Conservation (phyloP, 257 asterid species). For the Mitragyna speciosa region DNA sequence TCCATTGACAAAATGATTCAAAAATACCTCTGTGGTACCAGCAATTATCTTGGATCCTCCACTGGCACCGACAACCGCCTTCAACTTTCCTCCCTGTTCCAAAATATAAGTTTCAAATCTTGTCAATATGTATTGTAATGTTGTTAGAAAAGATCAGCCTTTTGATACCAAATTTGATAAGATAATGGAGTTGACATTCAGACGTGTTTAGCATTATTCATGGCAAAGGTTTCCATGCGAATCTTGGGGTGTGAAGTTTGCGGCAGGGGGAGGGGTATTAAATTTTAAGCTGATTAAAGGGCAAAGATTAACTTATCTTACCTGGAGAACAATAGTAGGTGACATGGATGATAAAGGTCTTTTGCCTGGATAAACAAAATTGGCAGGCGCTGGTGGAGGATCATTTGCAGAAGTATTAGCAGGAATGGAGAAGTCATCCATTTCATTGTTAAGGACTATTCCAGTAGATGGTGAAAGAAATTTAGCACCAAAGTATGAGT, state of each 20-base stretch:
- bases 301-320: constrained; percentile 20
- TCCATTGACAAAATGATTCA: constrained; percentile 47
- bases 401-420: constrained; percentile 17
- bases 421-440: constrained; percentile 78
- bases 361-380: constrained; percentile 62
- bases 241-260: neutral
- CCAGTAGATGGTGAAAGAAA: constrained; percentile 60
- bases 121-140: no score
- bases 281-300: neutral
- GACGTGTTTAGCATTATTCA: neutral
- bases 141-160: no score
- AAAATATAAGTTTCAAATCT: no score
- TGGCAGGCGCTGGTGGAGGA: constrained; percentile 58
- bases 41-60: constrained; percentile 61
- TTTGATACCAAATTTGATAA: no score
- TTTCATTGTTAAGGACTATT: constrained; percentile 70
- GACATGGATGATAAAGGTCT: constrained; percentile 78
- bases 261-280: neutral
- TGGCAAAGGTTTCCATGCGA: neutral
- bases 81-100: constrained; percentile 40
- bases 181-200: no score
- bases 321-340: constrained; percentile 64
- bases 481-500: constrained; percentile 52
- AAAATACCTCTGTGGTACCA: constrained; percentile 48
- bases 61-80: constrained; percentile 66